Evolutionary conservation across 2,329 filamentous ascomycete species (phyloP).

Genomic region (Beauveria rudraprayagi): DNA sequence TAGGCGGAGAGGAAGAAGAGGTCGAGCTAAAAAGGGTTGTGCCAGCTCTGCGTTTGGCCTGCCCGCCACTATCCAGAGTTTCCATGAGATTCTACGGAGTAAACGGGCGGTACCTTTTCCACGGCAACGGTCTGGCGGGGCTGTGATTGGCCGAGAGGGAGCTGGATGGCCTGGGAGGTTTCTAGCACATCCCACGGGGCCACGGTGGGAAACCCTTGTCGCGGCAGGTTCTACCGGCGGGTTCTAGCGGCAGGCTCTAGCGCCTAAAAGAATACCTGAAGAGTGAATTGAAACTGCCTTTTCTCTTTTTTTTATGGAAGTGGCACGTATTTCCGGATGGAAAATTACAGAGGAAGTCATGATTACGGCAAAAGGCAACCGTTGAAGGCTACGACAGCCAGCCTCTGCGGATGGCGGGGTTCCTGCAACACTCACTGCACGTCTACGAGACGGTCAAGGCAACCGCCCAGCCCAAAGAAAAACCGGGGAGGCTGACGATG

Average conservation of each 20-base stretch:
- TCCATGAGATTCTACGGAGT: slow-evolving; percentile 36
- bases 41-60: slow-evolving; percentile 18
- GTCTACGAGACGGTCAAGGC: not conserved
- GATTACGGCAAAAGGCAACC: not conserved
- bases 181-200: slow-evolving; percentile 3
- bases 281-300: not conserved
- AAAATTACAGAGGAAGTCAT: not conserved
- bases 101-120: slow-evolving; percentile 22
- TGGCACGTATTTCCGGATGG: not conserved
- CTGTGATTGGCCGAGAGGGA: slow-evolving; percentile 14
- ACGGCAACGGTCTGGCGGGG: slow-evolving; percentile 15
- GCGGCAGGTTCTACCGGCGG: not conserved
- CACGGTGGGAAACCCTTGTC: not conserved
- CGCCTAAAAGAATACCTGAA: not conserved
- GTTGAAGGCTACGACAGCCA: not conserved
- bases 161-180: slow-evolving; percentile 4
- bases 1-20: slow-evolving; percentile 14
- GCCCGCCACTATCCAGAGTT: slow-evolving; percentile 25
- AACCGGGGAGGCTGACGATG: slow-evolving; percentile 2
- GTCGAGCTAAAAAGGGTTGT: slow-evolving; percentile 29
- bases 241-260: not conserved
- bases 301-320: not conserved
- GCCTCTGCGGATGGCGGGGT: not conserved
- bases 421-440: not conserved
- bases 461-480: not conserved